These are phyloP conservation scores for Argentina anserina DNA, from an alignment of 306 rosid species.

Conservation along the genomic window DNA sequence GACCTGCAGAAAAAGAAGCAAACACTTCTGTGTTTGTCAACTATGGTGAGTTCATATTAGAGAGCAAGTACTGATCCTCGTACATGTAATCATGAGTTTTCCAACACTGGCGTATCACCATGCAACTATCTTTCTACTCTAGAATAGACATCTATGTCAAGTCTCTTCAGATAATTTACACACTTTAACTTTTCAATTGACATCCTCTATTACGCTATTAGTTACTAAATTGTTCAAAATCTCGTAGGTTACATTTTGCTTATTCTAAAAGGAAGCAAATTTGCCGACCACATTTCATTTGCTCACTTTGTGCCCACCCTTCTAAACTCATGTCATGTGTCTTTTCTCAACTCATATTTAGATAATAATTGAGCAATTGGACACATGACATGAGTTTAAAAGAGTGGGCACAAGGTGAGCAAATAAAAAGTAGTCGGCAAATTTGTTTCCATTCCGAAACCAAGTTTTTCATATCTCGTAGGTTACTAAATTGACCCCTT, in stretches of 20 bases:
- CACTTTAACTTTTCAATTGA: not conserved
- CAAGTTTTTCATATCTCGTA: too few species aligned
- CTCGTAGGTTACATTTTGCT: not conserved
- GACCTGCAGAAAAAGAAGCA: slow-evolving; percentile 43
- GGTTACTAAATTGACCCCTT: too few species aligned
- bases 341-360: too few species aligned
- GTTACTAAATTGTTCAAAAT: not conserved
- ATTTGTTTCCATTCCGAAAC: too few species aligned
- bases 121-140: not conserved
- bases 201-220: not conserved
- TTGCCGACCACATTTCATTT: too few species aligned
- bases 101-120: not conserved
- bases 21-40: slow-evolving; percentile 56
- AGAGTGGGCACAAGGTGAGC: too few species aligned
- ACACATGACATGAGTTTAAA: too few species aligned
- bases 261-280: too few species aligned
- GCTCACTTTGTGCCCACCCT: too few species aligned
- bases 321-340: too few species aligned
- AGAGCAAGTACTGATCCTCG: slow-evolving; percentile 4
- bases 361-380: too few species aligned
- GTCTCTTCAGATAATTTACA: not conserved
- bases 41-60: slow-evolving; percentile 56
- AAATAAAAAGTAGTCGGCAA: too few species aligned
- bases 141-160: not conserved
- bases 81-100: not conserved